These are phyloP conservation scores for Ophiostoma himal-ulmi DNA, from an alignment of 2,329 filamentous ascomycete species.

Conservation along the genomic window DNA sequence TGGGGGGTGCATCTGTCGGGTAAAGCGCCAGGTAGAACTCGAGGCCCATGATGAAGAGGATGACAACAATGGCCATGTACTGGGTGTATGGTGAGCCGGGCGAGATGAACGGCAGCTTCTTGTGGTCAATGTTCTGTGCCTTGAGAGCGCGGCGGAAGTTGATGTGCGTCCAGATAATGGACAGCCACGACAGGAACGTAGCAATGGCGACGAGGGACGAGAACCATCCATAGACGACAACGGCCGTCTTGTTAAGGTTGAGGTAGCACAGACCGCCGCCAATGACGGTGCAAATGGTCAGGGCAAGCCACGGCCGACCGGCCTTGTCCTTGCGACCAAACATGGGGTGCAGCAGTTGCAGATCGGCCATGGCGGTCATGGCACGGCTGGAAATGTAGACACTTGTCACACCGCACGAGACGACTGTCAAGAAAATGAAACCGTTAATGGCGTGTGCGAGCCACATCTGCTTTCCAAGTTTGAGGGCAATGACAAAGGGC, in stretches of 20 bases:
- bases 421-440: constrained; percentile 1
- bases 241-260: constrained; percentile 1
- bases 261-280: not conserved
- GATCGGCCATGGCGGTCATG: not conserved
- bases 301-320: not conserved
- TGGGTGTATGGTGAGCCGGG: not conserved
- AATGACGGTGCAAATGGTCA: not conserved
- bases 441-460: not conserved
- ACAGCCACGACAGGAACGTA: constrained; percentile 1
- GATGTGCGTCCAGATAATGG: not conserved
- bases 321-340: constrained; percentile 5
- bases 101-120: not conserved
- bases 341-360: not conserved
- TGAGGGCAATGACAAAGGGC: not conserved
- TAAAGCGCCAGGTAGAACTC: constrained; percentile 2
- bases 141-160: constrained; percentile 1
- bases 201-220: not conserved
- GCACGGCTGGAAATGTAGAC: constrained; percentile 3
- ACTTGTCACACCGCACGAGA: not conserved
- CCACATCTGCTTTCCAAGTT: not conserved
- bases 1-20: not conserved
- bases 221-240: not conserved
- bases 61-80: not conserved
- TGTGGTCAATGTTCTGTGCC: not conserved
- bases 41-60: constrained; percentile 1